A percentile compares a stretch with the other conserved stretches of the same genome.
Evolutionary conservation across 208 protist genomes (phyloP).

Genomic region (Strigomonas galati): DNA sequence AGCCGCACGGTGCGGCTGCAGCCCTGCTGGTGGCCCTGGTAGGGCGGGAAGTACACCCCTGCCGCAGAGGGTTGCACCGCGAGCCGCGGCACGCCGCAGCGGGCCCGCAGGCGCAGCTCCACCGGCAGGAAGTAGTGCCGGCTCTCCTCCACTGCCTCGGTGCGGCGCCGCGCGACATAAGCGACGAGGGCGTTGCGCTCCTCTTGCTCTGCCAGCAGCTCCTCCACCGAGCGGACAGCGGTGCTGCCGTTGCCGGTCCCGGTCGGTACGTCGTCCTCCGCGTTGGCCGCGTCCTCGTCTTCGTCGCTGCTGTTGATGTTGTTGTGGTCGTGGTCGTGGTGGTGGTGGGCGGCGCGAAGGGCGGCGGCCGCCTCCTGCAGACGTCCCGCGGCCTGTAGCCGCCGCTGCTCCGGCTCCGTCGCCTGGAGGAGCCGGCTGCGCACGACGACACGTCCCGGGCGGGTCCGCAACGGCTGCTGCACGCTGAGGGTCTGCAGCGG

Average conservation of each 20-base stretch:
- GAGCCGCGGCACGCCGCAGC: conserved; percentile 65
- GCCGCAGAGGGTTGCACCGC: conserved; percentile 64
- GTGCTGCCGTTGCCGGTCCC: not conserved
- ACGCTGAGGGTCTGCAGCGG: conserved; percentile 57
- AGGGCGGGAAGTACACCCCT: conserved; percentile 44
- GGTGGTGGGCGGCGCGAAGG: not conserved
- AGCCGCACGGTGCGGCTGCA: conserved; percentile 67
- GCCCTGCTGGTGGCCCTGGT: conserved; percentile 16
- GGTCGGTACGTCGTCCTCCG: conserved; percentile 4
- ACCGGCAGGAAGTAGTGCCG: conserved; percentile 68
- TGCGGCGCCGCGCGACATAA: conserved; percentile 51
- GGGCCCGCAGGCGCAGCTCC: conserved; percentile 74
- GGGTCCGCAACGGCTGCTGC: conserved; percentile 48
- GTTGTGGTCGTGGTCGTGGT: conserved; percentile 14
- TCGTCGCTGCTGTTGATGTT: conserved; percentile 2
- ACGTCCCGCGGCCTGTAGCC: conserved; percentile 24
- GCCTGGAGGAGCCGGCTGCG: conserved; percentile 41
- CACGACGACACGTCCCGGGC: conserved; percentile 45
- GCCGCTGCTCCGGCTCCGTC: conserved; percentile 31
- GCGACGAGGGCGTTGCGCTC: conserved; percentile 60
- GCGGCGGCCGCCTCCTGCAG: conserved; percentile 12
- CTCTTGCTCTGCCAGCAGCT: conserved; percentile 55
- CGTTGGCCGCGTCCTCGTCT: not conserved
- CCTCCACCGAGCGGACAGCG: conserved; percentile 30
- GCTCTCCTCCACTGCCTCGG: conserved; percentile 43